phyloP scores from a whole-genome alignment of 257 asterid species.

The Petunia secreta region DNA sequence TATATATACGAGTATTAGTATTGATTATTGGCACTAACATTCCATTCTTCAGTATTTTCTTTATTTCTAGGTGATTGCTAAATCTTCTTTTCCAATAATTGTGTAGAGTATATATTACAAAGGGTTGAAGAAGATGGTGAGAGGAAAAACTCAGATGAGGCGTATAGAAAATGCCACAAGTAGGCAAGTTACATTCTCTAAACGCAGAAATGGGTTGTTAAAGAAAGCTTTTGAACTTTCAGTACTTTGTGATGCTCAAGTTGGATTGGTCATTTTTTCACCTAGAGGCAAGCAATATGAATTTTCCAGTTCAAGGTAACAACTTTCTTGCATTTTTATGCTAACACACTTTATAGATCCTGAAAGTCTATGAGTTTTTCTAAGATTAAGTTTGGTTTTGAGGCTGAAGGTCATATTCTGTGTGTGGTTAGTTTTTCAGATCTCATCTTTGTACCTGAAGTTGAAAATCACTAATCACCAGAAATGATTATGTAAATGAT shows the following conservation, averaged over 20 bases:
- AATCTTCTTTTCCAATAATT: too few species aligned
- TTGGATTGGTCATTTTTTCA: constrained; percentile 76
- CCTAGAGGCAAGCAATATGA: constrained; percentile 87
- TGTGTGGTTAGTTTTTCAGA: background rate
- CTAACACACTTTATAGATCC: background rate
- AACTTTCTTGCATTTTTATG: background rate
- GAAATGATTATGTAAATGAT: background rate
- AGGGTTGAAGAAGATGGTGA: constrained; percentile 54
- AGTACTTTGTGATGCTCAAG: constrained; percentile 88
- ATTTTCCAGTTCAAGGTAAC: constrained; percentile 77
- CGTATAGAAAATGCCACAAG: constrained; percentile 93
- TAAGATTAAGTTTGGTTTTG: background rate
- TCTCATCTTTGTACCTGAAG: background rate
- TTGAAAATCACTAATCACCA: background rate
- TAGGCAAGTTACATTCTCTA: constrained; percentile 93
- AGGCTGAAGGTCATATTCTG: background rate
- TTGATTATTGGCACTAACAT: background rate
- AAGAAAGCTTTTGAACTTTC: constrained; percentile 90
- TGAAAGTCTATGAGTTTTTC: background rate
- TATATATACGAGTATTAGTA: background rate
- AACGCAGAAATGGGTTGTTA: constrained; percentile 81
- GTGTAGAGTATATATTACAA: background rate
- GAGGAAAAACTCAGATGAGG: constrained; percentile 97
- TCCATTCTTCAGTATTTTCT: background rate
- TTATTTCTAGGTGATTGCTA: background rate